These are phyloP conservation scores for Alternaria infectoria DNA, from an alignment of 2,329 filamentous ascomycete species.

Conservation along the genomic window DNA sequence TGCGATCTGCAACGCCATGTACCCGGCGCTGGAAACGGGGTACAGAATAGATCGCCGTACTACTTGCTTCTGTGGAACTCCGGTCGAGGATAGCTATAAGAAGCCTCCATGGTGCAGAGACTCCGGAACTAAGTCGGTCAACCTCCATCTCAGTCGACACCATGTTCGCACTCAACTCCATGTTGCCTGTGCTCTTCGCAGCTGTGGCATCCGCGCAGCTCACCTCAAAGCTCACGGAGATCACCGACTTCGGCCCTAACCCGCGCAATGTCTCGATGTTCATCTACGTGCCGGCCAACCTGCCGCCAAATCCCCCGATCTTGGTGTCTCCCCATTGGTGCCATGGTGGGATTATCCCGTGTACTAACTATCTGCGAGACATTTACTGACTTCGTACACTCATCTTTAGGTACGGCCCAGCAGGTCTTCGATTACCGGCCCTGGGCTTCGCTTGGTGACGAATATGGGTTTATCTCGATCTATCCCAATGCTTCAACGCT, in stretches of 20 bases:
- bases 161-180: slow-evolving; percentile 6
- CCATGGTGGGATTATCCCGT: slow-evolving; percentile 19
- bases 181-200: slow-evolving; percentile 18
- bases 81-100: slow-evolving; percentile 1
- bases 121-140: not conserved
- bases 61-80: not conserved
- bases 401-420: slow-evolving; percentile 23
- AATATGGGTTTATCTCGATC: slow-evolving; percentile 45
- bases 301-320: slow-evolving; percentile 37
- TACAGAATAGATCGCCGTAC: slow-evolving; percentile 7
- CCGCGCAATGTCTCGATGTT: slow-evolving; percentile 42
- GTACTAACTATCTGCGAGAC: not conserved
- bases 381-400: not conserved
- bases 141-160: not conserved
- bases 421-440: slow-evolving; percentile 36
- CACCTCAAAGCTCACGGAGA: slow-evolving; percentile 34
- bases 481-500: slow-evolving; percentile 35
- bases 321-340: slow-evolving; percentile 45
- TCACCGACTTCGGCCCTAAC: slow-evolving; percentile 41
- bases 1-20: not conserved
- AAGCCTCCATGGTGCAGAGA: not conserved
- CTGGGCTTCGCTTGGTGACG: slow-evolving; percentile 38
- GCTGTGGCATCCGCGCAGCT: slow-evolving; percentile 27
- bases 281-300: slow-evolving; percentile 42
- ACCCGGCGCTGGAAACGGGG: slow-evolving; percentile 1